Base-by-base conservation (phyloP, 805 yeast genomes). In the Isabelozyma pseudorhagii region DNA sequence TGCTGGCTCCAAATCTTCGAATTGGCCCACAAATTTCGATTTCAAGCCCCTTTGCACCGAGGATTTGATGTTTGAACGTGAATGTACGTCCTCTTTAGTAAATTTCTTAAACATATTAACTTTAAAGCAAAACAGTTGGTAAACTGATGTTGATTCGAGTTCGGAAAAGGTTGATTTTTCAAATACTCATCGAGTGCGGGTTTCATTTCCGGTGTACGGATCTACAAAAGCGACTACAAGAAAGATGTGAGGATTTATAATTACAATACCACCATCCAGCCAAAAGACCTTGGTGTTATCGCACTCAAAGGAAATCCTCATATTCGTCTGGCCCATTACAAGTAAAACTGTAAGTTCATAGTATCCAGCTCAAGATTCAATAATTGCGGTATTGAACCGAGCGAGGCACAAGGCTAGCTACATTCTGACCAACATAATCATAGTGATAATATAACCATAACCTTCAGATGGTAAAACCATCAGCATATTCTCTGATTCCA, bases 21-120 rank as follows among this genome's bases (percentile, higher is more conserved):
- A 92, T 66, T 85, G 90, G 4, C 75, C 72, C 1, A 86, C 87
- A 47, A 92, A 77, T 59, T 84, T 88, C 15, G 87, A 56, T 63
- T 89, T 89, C 56, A 93, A 75, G n/a, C 87, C 86, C 67, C 97
- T 81, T 67, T 91, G 97, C n/a, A 87, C 92, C 1, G 97, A 92
- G 0, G 97, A 88, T 68, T 92, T 92, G 67, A 92, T 85, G 63
- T 93, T 93, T 11, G 97, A 84, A 55, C 94, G 85, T 8, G 97
- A 86, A 59, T 90, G 96, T 47, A 91, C 80, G 63, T 92, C 97
- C 40, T 90, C 97, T 56, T 82, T 85, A 29, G 89, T 79, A 72
- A 91, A 90, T 66, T 78, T 80, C 63, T 77, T 79, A 59, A 80
- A 80, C 84, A 80, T 79, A 29, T 8, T 42, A 17, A 21, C 25